Evolutionary conservation across 768 basidiomycete species (phyloP), one percentile per base, ranked within the genome.

Genomic region (Paxillus involutus): DNA sequence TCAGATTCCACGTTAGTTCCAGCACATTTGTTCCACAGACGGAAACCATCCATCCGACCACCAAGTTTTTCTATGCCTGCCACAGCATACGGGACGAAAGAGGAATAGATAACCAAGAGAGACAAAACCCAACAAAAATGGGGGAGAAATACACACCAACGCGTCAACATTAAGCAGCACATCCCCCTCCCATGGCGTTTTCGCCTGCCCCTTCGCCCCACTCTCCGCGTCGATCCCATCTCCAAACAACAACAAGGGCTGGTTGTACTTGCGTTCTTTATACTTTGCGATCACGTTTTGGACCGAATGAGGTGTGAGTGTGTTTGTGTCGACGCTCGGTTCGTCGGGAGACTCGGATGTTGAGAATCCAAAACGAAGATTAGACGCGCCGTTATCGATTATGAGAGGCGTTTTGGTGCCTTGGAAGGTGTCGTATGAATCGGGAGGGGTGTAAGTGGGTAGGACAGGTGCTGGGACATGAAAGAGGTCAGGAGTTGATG

Each of bases 171-270:
- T 94, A 61, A 93, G 78, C 44, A 98, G 69, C 19, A 97, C 84
- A 65, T 98, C 97, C 8, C 93, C 94, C 67, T 99, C 97, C 88
- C 91, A 98, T 50, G 96, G 87, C 0, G 84, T 85, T 63, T 83
- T 86, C 7, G 85, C 79, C 66, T 91, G 90, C 2, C 84, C 81
- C 61, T 88, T 82, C 53, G 91, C 88, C 11, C 86, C 89, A 39
- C 88, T 88, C 68, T 99, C 97, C 12, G 84, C 77, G 42, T 97
- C 95, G 30, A 92, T 83, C 11, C 85, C 93, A 32, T 89, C 84
- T 0, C 97, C 97, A 53, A 96, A 96, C 12, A 98, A 77, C 30
- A 95, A 67, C n/a, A 95, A 74, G 0, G 86, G 88, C 56, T 81
- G 86, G 68, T 92, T 93, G 13, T 79, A 84, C 68, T 85, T 88